Evolutionary conservation across 306 rosid species (phyloP).

Genomic region (Cucurbita argyrosperma): DNA sequence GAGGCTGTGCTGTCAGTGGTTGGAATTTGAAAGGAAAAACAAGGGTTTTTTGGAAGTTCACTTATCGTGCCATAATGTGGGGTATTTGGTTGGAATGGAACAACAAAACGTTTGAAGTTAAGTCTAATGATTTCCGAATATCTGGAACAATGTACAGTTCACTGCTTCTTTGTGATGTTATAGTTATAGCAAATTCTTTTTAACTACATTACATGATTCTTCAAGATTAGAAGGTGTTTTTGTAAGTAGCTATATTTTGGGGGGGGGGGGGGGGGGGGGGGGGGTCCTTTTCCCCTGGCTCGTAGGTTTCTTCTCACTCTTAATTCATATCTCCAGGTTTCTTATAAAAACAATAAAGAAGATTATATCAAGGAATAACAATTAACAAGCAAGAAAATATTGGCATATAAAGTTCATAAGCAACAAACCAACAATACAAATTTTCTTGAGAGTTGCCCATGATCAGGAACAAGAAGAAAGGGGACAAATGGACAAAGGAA

Average conservation of each 20-base stretch:
- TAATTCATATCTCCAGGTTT: background rate
- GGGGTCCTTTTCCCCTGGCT: background rate
- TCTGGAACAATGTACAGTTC: background rate
- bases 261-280: background rate
- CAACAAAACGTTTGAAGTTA: background rate
- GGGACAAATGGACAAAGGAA: background rate
- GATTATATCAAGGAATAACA: too few relatives aligned
- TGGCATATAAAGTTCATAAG: background rate
- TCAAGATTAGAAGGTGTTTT: background rate
- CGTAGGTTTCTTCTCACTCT: background rate
- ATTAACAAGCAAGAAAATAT: background rate
- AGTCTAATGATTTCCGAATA: background rate
- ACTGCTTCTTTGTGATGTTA: background rate
- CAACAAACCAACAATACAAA: background rate
- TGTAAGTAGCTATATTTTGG: background rate
- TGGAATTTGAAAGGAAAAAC: background rate
- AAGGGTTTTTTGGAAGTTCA: background rate
- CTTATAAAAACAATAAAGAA: background rate
- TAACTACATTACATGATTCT: background rate
- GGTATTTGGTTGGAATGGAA: background rate
- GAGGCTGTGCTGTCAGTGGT: too few relatives aligned
- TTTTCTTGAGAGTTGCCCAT: background rate
- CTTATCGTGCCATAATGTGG: background rate
- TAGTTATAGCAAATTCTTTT: background rate
- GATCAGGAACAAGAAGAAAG: background rate